A percentile compares a stretch with the other conserved stretches of the same genome.
Conservation (phyloP, 306 rosid species). For the Castanospermum australe region DNA sequence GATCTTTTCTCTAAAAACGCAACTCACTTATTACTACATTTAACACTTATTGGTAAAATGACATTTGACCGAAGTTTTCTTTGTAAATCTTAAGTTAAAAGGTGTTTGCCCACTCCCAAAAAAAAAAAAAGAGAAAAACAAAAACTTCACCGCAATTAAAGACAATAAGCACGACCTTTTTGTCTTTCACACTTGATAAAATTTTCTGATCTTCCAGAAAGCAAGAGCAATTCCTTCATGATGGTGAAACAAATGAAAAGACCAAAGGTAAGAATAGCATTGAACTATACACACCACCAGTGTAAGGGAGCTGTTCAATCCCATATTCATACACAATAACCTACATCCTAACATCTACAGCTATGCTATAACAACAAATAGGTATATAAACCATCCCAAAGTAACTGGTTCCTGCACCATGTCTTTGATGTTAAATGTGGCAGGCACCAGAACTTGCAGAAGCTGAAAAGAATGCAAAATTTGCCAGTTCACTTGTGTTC, state of each 20-base stretch:
- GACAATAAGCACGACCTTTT: not conserved
- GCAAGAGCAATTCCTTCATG: slow-evolving; percentile 7
- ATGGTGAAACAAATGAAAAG: slow-evolving; percentile 24
- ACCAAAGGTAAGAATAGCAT: slow-evolving; percentile 15
- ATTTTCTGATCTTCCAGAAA: not conserved
- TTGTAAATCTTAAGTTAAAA: too few species aligned
- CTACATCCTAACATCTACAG: slow-evolving; percentile 46
- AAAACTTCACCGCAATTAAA: not conserved
- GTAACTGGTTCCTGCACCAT: slow-evolving; percentile 27
- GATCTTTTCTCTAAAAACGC: too few species aligned
- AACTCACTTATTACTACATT: too few species aligned
- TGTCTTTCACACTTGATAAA: not conserved
- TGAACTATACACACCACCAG: slow-evolving; percentile 48
- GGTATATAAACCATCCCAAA: slow-evolving; percentile 27
- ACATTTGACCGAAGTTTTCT: too few species aligned
- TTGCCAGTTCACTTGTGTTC: slow-evolving; percentile 27
- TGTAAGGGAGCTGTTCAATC: slow-evolving; percentile 21
- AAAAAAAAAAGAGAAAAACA: too few species aligned
- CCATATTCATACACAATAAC: slow-evolving; percentile 41
- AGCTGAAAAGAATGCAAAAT: slow-evolving; percentile 38
- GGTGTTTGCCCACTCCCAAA: too few species aligned
- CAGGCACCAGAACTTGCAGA: slow-evolving; percentile 30
- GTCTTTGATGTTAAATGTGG: slow-evolving; percentile 18
- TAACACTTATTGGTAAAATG: too few species aligned
- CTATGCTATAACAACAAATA: slow-evolving; percentile 34